These are phyloP conservation scores for Thielaviopsis punctulata DNA, from an alignment of 2,329 filamentous ascomycete species.

Conservation along the genomic window DNA sequence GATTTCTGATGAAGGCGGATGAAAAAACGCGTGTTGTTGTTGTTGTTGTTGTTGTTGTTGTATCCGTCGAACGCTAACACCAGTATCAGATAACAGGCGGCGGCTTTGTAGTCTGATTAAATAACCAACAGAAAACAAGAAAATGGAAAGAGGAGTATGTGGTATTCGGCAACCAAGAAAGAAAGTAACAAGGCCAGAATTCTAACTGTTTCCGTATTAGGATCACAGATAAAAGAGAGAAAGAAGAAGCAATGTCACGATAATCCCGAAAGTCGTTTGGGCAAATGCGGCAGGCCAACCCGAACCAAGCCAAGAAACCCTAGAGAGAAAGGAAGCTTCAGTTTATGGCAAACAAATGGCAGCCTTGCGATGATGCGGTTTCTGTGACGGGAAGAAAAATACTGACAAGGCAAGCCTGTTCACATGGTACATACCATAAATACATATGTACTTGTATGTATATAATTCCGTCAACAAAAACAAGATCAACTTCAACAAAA, in stretches of 20 bases:
- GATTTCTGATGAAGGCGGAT: no score
- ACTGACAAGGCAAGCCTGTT: not conserved
- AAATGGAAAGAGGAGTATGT: not conserved
- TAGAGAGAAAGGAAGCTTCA: no score
- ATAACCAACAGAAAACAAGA: not conserved
- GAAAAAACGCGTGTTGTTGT: no score
- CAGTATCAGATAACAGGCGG: no score
- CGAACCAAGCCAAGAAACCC: not conserved
- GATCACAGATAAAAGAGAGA: not conserved
- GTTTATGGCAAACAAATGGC: no score
- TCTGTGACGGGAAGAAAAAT: not conserved
- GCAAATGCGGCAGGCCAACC: not conserved
- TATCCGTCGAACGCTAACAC: no score
- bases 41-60: no score
- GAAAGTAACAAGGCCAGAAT: not conserved
- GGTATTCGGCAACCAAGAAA: not conserved
- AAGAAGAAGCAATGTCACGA: not conserved
- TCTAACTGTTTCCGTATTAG: no score
- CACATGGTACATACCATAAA: not conserved
- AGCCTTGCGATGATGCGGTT: not conserved
- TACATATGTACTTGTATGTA: not conserved
- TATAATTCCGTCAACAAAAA: not conserved
- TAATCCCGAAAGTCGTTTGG: not conserved
- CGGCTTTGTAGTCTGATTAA: no score
- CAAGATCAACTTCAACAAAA: not conserved